Percentiles rank a stretch among this genome's conserved stretches.
phyloP scores from a whole-genome alignment of 495 filamentous ascomycete genomes.

The Lophiostoma macrostomum region DNA sequence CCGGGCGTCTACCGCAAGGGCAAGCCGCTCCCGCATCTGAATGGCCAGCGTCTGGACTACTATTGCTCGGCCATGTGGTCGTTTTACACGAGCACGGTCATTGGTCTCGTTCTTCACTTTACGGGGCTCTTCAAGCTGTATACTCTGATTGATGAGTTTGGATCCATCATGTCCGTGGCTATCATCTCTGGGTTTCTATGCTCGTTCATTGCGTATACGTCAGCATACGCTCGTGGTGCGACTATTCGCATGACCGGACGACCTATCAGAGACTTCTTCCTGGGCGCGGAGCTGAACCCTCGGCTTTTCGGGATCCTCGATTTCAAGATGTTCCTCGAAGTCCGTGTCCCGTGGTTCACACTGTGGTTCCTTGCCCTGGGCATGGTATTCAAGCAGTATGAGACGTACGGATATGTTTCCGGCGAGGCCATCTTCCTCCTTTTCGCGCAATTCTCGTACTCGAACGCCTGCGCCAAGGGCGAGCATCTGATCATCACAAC shows the following conservation, averaged over 20 bases:
- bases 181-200: conserved; percentile 84
- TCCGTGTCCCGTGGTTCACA: conserved; percentile 95
- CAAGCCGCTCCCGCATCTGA: conserved; percentile 78
- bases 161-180: conserved; percentile 81
- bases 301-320: conserved; percentile 90
- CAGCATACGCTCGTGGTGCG: conserved; percentile 72
- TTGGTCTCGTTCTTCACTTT: conserved; percentile 68
- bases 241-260: conserved; percentile 90
- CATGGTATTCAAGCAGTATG: conserved; percentile 82
- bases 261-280: conserved; percentile 96
- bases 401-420: conserved; percentile 84
- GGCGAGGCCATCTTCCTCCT: conserved; percentile 84
- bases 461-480: conserved; percentile 93
- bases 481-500: conserved; percentile 93
- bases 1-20: conserved; percentile 82
- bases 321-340: conserved; percentile 99
- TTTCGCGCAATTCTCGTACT: conserved; percentile 93
- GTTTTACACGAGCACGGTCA: conserved; percentile 78
- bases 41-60: conserved; percentile 81
- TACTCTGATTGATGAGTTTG: conserved; percentile 94
- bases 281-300: conserved; percentile 97
- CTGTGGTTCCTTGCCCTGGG: conserved; percentile 75
- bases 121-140: conserved; percentile 85
- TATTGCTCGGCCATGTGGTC: conserved; percentile 87
- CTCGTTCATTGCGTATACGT: conserved; percentile 78